Evolutionary conservation across 2,329 filamentous ascomycete species (phyloP), one percentile per base, ranked within the genome.

Genomic region (Pseudophaeomoniella oleicola): DNA sequence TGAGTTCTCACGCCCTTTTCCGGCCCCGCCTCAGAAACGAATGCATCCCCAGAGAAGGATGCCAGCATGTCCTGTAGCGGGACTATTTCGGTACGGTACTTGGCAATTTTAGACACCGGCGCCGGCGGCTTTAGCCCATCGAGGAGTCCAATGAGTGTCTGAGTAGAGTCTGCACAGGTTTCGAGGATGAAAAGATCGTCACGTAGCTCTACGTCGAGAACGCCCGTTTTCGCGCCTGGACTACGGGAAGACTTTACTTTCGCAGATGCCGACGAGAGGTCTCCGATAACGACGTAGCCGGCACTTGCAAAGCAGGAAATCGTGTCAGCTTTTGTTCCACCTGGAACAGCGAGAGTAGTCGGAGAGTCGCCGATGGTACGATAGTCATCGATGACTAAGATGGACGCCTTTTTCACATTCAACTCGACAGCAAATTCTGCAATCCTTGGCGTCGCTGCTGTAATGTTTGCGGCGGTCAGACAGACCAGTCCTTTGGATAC

Each of bases 111-210:
- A 50, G 74, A 88, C 1, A 87, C 85, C 1, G 86, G 80, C 5
- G 75, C 78, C 1, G 90, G 88, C 3, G 88, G 90, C 27, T 78
- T 76, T 3, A 98, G 66, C 1, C 81, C 86, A 49, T 81, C 84
- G 12, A 87, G 61, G 30, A 93, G 70, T 2, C 72, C 69, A 36
- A 94, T 79, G 11, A 98, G 67, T 0, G 90, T 98, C 54, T 94
- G 86, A 0, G 86, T 96, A 2, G 90, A 98, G 57, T 98, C 90
- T 18, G 90, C 90, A 50, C 92, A 98, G 1, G 87, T 92, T 57
- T 98, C 90, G 4, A 98, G 62, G 19, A 98, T 78, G 37, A 98
- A 67, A 1, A 98, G 67, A 44, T 93, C 81, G 50, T 94, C 87
- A 42, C 75, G 75, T 33, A 96, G 63, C 44, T 93, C 83, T 1